Evolutionary conservation across 2,329 filamentous ascomycete species (phyloP).

Genomic region (Fusarium anguioides): DNA sequence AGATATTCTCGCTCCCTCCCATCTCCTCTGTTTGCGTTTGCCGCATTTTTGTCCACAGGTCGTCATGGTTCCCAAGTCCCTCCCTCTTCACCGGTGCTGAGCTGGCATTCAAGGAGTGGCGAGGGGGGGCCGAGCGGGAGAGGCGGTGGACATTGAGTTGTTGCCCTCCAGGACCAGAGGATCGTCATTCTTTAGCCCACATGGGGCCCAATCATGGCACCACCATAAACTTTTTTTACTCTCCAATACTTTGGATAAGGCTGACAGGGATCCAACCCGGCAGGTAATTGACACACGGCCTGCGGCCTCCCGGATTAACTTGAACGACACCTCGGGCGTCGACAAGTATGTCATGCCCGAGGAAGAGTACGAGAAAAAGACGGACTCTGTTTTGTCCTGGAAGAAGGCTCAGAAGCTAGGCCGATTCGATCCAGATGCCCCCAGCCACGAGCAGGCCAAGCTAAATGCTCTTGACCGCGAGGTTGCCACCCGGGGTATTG

Average conservation of each 20-base stretch:
- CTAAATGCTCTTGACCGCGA: slow-evolving; percentile 75
- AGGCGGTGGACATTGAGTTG: slow-evolving; percentile 34
- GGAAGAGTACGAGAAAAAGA: slow-evolving; percentile 84
- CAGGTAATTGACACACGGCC: slow-evolving; percentile 87
- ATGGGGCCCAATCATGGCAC: slow-evolving; percentile 20
- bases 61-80: slow-evolving; percentile 23
- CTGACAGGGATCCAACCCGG: slow-evolving; percentile 45
- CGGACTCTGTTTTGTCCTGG: slow-evolving; percentile 92
- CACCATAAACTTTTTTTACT: slow-evolving; percentile 18
- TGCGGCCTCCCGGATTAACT: slow-evolving; percentile 78
- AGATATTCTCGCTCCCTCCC: slow-evolving; percentile 18
- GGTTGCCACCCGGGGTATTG: slow-evolving; percentile 75
- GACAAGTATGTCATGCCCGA: slow-evolving; percentile 92
- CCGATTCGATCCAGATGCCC: slow-evolving; percentile 89
- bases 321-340: slow-evolving; percentile 82
- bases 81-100: slow-evolving; percentile 13
- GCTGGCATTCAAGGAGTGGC: slow-evolving; percentile 23
- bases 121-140: slow-evolving; percentile 32
- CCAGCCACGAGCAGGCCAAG: slow-evolving; percentile 78
- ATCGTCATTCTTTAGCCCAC: slow-evolving; percentile 28
- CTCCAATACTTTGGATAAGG: slow-evolving; percentile 41
- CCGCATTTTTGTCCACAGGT: slow-evolving; percentile 1
- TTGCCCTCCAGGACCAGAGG: slow-evolving; percentile 7
- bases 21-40: not conserved
- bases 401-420: slow-evolving; percentile 96